Evolutionary conservation across 2,329 filamentous ascomycete genomes (phyloP).

Genomic region (Colletotrichum sp.): DNA sequence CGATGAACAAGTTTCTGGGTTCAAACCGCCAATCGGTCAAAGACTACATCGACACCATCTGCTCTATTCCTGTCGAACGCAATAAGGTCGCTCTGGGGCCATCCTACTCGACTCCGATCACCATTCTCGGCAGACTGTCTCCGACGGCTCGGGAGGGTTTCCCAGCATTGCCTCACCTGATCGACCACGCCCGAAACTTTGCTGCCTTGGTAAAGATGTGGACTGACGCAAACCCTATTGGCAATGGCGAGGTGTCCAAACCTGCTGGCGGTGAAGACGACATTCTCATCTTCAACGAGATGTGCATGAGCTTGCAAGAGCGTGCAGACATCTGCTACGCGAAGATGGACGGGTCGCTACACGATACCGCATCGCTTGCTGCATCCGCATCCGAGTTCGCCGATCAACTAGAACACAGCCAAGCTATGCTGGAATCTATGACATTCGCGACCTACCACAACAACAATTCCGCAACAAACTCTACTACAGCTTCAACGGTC

Average conservation of each 20-base stretch:
- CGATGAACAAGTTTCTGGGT: conserved; percentile 89
- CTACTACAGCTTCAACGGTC: conserved; percentile 22
- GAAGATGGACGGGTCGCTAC: conserved; percentile 50
- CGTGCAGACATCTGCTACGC: conserved; percentile 57
- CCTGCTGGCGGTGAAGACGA: conserved; percentile 45
- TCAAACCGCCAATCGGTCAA: conserved; percentile 82
- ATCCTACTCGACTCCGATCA: conserved; percentile 90
- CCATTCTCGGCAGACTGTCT: conserved; percentile 83
- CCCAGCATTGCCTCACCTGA: conserved; percentile 88
- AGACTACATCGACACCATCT: conserved; percentile 85
- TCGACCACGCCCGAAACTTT: conserved; percentile 86
- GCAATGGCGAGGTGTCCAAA: conserved; percentile 21
- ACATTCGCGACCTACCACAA: conserved; percentile 39
- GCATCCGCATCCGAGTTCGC: conserved; percentile 43
- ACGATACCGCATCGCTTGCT: conserved; percentile 36
- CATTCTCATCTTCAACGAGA: conserved; percentile 55
- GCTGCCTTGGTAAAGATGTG: conserved; percentile 83
- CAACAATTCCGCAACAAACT: conserved; percentile 15
- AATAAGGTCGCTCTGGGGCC: conserved; percentile 59
- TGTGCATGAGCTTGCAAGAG: conserved; percentile 55
- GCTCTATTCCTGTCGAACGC: conserved; percentile 77
- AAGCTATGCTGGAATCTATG: conserved; percentile 40
- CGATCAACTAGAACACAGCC: conserved; percentile 52
- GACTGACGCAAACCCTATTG: conserved; percentile 60
- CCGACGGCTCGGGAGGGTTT: conserved; percentile 88